Evolutionary conservation across 2,329 filamentous ascomycete genomes (phyloP).

Genomic region (Hypoxylon sp.): DNA sequence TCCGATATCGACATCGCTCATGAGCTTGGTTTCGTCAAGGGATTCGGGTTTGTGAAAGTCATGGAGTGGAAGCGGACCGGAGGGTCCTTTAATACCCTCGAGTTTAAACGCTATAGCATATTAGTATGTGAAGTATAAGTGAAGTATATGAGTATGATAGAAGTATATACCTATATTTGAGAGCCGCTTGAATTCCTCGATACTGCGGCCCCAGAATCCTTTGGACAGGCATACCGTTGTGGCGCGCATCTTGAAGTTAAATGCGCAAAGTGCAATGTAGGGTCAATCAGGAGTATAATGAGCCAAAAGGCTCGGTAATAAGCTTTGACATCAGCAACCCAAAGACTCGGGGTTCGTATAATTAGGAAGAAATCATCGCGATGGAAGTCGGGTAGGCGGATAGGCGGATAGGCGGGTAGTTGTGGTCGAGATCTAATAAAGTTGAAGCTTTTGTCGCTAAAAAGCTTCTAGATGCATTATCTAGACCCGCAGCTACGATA

Average conservation of each 20-base stretch:
- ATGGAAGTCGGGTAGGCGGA: background rate
- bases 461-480: conserved; percentile 28
- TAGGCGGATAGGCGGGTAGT: background rate
- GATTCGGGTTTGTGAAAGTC: conserved; percentile 68
- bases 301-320: conserved; percentile 53
- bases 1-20: conserved; percentile 89
- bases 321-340: conserved; percentile 49
- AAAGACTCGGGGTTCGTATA: background rate
- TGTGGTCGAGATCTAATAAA: conserved; percentile 11
- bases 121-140: conserved; percentile 18
- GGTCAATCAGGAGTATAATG: conserved; percentile 39
- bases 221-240: conserved; percentile 61
- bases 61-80: conserved; percentile 73
- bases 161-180: conserved; percentile 67
- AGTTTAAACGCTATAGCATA: conserved; percentile 70
- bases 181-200: conserved; percentile 71
- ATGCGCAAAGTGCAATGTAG: conserved; percentile 20
- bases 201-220: conserved; percentile 69
- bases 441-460: conserved; percentile 34
- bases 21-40: conserved; percentile 74
- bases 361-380: conserved; percentile 20
- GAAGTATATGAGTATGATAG: background rate
- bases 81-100: conserved; percentile 76
- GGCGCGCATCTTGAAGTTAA: conserved; percentile 60
- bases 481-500: background rate